Evolutionary conservation across 441 rosid species (phyloP), one percentile per base, ranked within the genome.

Genomic region (Daphne laureola): DNA sequence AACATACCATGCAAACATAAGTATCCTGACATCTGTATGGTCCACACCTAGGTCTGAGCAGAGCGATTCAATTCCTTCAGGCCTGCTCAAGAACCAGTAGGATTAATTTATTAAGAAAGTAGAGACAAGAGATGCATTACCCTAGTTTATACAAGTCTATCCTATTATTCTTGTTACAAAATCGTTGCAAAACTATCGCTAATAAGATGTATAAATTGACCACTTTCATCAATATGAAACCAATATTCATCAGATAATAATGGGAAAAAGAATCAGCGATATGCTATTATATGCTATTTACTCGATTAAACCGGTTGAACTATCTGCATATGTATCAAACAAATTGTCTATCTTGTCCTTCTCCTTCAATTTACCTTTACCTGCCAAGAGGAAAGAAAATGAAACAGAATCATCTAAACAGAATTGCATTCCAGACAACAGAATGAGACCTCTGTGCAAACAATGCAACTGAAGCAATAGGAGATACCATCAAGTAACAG

Each of bases 1-100:
- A 44, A 47, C 65, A 61, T 67, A 81, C 83, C 87, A 81, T 23
- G 87, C 83, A 57, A 78, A 63, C 81, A 81, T 73, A 62, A 81
- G 55, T 55, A 81, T 71, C 64, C 81, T 69, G 40, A 78, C 68
- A 64, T 81, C 79, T 55, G 79, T 71, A 54, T 67, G 59, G 46
- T 71, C 70, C 53, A 81, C 74, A 40, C 57, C 67, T 62, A 81
- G 60, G 51, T 81, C 82, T 16, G 74, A 54, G 64, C 83, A 75
- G 17, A 78, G 73, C 16, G 67, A 57, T 68, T 73, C 79, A 43
- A 81, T 67, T 67, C 84, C 83, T 56, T 75, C 81, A 5, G 83
- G 87, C 54, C 83, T 81, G 75, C 48, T 62, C 76, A 53, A 54
- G 57, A 49, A 71, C 7, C 2, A 45, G 53, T 27, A 41, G 27